Evolutionary conservation across 257 asterid species (phyloP), one percentile per base, ranked within the genome.

Genomic region (Cinchona pubescens): DNA sequence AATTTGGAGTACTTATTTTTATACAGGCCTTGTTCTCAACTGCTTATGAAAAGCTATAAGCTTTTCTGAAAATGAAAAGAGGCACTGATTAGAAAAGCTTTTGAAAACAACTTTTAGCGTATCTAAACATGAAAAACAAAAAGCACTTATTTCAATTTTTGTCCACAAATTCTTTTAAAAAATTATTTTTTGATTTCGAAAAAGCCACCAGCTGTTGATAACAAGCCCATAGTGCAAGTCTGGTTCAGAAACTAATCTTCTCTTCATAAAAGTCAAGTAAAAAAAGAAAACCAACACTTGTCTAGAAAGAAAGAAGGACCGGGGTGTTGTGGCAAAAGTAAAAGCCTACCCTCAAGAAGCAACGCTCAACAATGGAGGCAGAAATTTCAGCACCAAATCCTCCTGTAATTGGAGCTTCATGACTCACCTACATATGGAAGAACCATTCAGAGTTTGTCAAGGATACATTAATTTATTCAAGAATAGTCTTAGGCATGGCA

Each of bases 321-420:
- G 4, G 63, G 53, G 53, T 40, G 14, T 9, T n/a, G n/a, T n/a
- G 56, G 43, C 70, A 72, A 35, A 35, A 19, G 51, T 18, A 29
- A 53, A 37, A 46, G 19, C 82, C 76, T 85, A 92, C 99, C 91
- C 97, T 86, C 79, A 84, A 76, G 79, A 95, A 95, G 92, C 99
- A 95, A 63, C 97, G 97, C 73, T 95, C 98, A 67, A 90, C 90
- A 35, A 95, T 91, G 53, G 98, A 95, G 56, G 99, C 96, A 78
- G 98, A 88, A 27, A 95, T 88, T 76, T 92, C 99, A 82, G 97
- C 99, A 78, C 97, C 99, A 74, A 95, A 95, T 80, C 99, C 99
- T 72, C 98, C 98, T 2, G 98, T 95, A 75, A 91, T 75, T 70
- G 98, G 98, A 83, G 99, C 99, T 90, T 95, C 99, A 83, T 92